Conservation (phyloP, 2,329 filamentous ascomycete species). For the Nannizziopsis arthrosporioides region DNA sequence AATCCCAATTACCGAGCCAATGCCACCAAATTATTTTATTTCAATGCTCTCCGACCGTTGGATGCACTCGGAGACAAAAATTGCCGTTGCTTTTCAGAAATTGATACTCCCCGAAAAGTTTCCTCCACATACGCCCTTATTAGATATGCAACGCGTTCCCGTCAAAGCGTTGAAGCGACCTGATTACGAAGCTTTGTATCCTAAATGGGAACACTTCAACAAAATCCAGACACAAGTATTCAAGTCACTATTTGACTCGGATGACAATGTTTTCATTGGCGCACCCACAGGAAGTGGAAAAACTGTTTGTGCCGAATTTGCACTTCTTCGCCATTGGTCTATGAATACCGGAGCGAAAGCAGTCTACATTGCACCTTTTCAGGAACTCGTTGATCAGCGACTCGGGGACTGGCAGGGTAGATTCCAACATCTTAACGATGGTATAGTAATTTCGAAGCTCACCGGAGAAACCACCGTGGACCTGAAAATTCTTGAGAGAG, state of each 20-base stretch:
- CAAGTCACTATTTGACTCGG: conserved; percentile 78
- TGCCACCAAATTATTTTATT: conserved; percentile 98
- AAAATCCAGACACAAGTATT: conserved; percentile 96
- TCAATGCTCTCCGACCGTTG: conserved; percentile 88
- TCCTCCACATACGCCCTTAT: conserved; percentile 78
- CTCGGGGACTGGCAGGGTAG: conserved; percentile 77
- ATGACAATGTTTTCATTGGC: conserved; percentile 88
- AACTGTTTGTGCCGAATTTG: conserved; percentile 92
- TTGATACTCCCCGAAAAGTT: conserved; percentile 91
- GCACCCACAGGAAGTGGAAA: conserved; percentile 93
- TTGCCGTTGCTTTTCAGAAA: conserved; percentile 91
- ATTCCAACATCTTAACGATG: conserved; percentile 59
- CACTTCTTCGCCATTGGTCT: conserved; percentile 77
- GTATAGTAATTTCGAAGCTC: conserved; percentile 83
- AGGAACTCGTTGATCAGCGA: conserved; percentile 76
- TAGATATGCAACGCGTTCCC: conserved; percentile 84
- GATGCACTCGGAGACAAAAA: conserved; percentile 94
- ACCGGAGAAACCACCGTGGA: conserved; percentile 88
- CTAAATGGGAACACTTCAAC: conserved; percentile 81
- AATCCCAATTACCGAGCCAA: conserved; percentile 89
- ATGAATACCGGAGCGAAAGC: conserved; percentile 61
- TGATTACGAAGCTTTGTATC: conserved; percentile 71
- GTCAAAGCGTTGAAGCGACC: conserved; percentile 77
- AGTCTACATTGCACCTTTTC: conserved; percentile 89
- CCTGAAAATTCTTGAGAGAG: conserved; percentile 73